Conservation (phyloP, 1,139 yeast genomes). For the Taphrina communis region DNA sequence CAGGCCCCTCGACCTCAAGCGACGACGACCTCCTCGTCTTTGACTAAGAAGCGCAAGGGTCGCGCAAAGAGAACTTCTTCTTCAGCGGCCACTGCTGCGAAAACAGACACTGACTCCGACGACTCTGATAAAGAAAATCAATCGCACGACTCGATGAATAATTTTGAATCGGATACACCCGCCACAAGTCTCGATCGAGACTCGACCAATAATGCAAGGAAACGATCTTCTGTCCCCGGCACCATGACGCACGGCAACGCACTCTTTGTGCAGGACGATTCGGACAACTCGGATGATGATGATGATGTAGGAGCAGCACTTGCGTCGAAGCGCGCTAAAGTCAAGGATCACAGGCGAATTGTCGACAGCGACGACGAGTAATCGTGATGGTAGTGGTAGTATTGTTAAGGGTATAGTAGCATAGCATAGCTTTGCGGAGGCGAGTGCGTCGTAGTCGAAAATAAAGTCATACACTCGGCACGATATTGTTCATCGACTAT, state of each 20-base stretch:
- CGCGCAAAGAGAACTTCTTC: neutral
- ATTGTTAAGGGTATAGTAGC: neutral
- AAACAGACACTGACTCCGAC: too few species aligned
- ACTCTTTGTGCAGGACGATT: conserved; percentile 19
- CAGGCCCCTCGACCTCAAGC: conserved; percentile 1
- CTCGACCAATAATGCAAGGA: neutral
- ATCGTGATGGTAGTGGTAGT: neutral
- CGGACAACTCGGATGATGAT: neutral
- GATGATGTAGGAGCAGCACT: neutral
- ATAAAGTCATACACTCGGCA: neutral
- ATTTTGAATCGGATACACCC: neutral
- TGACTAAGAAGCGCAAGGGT: neutral
- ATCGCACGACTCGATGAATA: neutral
- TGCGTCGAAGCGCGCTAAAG: neutral
- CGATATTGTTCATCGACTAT: neutral
- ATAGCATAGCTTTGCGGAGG: neutral
- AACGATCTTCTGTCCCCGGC: neutral
- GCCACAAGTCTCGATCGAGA: neutral
- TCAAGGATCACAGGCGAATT: conserved; percentile 1
- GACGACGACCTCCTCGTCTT: neutral
- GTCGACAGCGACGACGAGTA: conserved; percentile 14
- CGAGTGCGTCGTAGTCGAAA: neutral
- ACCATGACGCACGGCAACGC: conserved; percentile 21
- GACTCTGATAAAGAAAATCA: conserved; percentile 5
- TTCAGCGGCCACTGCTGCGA: too few species aligned